Percentiles rank a stretch among this genome's conserved stretches.
Conservation (phyloP, 2,329 filamentous ascomycete species). For the Apiospora malaysiana region DNA sequence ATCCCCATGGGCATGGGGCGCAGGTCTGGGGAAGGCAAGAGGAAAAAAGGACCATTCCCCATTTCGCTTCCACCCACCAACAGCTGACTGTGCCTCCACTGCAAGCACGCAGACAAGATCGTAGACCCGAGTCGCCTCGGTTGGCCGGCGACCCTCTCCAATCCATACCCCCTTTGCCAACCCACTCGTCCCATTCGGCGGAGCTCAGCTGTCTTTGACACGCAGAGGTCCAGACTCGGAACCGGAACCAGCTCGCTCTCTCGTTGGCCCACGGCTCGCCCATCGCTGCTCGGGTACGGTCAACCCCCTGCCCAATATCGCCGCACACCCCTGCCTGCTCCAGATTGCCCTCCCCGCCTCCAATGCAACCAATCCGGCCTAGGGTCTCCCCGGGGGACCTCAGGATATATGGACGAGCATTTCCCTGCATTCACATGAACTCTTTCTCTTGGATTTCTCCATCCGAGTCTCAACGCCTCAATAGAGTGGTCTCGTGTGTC, state of each 20-base stretch:
- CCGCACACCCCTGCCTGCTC: conserved; percentile 9
- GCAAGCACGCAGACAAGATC: background rate
- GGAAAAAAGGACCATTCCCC: background rate
- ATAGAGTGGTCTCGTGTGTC: conserved; percentile 21
- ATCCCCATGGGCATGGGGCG: conserved; percentile 15
- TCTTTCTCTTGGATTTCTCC: background rate
- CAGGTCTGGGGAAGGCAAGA: conserved; percentile 5
- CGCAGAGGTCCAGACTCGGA: conserved; percentile 16
- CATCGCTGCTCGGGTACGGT: background rate
- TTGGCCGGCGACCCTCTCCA: background rate
- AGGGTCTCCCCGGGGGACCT: conserved; percentile 14
- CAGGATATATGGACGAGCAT: conserved; percentile 10
- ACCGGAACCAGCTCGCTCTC: background rate
- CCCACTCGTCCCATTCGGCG: conserved; percentile 12
- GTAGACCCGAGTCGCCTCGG: background rate
- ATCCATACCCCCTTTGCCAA: background rate
- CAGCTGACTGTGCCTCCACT: conserved; percentile 19
- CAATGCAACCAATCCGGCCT: conserved; percentile 8
- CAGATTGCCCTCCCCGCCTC: conserved; percentile 14
- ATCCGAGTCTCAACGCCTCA: conserved; percentile 21
- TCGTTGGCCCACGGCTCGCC: conserved; percentile 13
- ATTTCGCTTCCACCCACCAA: conserved; percentile 1
- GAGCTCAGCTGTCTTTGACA: background rate
- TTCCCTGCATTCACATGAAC: conserved; percentile 15
- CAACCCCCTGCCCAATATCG: conserved; percentile 4